A percentile compares a stretch with the other conserved stretches of the same genome.
Evolutionary conservation across 768 basidiomycete genomes (phyloP).

Genomic region (Tricholoma bakamatsutake): DNA sequence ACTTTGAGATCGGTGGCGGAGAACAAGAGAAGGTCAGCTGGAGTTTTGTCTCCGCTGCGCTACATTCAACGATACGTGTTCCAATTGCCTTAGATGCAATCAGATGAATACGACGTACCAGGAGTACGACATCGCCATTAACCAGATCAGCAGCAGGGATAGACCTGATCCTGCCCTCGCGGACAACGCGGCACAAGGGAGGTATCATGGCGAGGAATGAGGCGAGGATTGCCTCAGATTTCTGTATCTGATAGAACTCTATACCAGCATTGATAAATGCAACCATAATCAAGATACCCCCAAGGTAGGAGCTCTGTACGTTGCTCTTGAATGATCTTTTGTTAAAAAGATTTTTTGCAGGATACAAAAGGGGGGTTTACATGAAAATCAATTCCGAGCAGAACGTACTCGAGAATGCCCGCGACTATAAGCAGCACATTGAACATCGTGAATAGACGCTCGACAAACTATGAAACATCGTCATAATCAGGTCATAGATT

Average conservation of each 20-base stretch:
- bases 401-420: slow-evolving; percentile 59
- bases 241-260: slow-evolving; percentile 69
- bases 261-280: slow-evolving; percentile 67
- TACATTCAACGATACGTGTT: slow-evolving; percentile 17
- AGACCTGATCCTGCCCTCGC: slow-evolving; percentile 47
- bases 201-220: slow-evolving; percentile 74
- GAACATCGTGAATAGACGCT: slow-evolving; percentile 58
- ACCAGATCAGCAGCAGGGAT: slow-evolving; percentile 60
- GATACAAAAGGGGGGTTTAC: slow-evolving; percentile 21
- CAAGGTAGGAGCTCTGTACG: slow-evolving; percentile 63
- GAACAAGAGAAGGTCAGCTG: slow-evolving; percentile 59
- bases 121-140: slow-evolving; percentile 59
- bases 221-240: slow-evolving; percentile 66
- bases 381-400: slow-evolving; percentile 58
- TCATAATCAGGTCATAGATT: background rate
- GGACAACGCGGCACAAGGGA: slow-evolving; percentile 57
- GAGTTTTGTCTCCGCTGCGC: slow-evolving; percentile 68
- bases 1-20: slow-evolving; percentile 59
- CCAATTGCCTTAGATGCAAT: background rate
- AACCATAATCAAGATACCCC: slow-evolving; percentile 61
- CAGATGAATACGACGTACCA: slow-evolving; percentile 32
- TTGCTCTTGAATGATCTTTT: slow-evolving; percentile 34
- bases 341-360: slow-evolving; percentile 8
- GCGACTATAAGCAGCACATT: slow-evolving; percentile 64
- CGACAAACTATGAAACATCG: slow-evolving; percentile 43